Conservation (phyloP, 768 basidiomycete species). For the Podaxis sp. region DNA sequence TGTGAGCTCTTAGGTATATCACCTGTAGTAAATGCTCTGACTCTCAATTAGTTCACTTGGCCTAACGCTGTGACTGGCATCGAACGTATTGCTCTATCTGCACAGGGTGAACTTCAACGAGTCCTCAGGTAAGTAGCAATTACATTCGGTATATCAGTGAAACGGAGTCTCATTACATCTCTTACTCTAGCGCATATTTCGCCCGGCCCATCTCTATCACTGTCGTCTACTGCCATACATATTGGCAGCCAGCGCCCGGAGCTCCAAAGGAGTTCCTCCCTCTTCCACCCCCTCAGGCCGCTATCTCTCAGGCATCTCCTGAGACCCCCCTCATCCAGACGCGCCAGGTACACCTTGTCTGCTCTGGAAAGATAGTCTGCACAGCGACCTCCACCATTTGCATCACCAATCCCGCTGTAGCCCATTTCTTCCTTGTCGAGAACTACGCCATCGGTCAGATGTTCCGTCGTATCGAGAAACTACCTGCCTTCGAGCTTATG, state of each 20-base stretch:
- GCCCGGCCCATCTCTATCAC: constrained; percentile 57
- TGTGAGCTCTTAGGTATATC: background rate
- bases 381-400: constrained; percentile 63
- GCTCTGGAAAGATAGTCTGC: constrained; percentile 50
- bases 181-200: constrained; percentile 53
- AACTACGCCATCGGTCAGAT: constrained; percentile 68
- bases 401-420: constrained; percentile 51
- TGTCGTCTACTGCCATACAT: constrained; percentile 49
- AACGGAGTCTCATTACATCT: background rate
- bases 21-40: background rate
- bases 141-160: background rate
- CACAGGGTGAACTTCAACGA: constrained; percentile 68
- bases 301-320: constrained; percentile 38
- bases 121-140: constrained; percentile 47
- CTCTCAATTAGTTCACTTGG: constrained; percentile 41
- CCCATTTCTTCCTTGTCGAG: constrained; percentile 60
- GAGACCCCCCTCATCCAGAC: constrained; percentile 54
- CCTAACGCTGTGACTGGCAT: constrained; percentile 49
- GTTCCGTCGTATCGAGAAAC: constrained; percentile 48
- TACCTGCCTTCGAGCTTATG: constrained; percentile 55
- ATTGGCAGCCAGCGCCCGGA: constrained; percentile 23
- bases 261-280: constrained; percentile 24
- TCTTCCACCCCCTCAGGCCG: constrained; percentile 27
- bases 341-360: constrained; percentile 62
- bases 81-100: constrained; percentile 66